Conservation (phyloP, 1,284 basidiomycete genomes). For the Cryptococcus wingfieldii region DNA sequence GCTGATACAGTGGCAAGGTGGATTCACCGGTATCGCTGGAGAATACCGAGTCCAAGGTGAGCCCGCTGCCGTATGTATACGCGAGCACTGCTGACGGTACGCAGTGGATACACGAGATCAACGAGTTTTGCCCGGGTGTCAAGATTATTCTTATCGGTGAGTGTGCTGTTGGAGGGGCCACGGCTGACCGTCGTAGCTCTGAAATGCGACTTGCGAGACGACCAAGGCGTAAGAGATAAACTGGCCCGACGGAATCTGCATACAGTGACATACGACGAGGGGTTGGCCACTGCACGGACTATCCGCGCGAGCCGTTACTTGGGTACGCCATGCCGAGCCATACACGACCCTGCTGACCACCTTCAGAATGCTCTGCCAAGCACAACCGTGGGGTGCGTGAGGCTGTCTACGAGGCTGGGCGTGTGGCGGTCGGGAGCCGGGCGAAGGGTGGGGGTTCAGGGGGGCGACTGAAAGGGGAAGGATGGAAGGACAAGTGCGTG, state of each 20-base stretch:
- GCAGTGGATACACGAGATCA: conserved; percentile 49
- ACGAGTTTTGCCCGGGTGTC: conserved; percentile 84
- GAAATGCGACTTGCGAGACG: conserved; percentile 90
- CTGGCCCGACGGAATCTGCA: conserved; percentile 55
- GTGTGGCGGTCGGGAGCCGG: conserved; percentile 70
- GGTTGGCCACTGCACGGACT: conserved; percentile 75
- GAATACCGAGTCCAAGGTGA: conserved; percentile 85
- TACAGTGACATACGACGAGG: conserved; percentile 83
- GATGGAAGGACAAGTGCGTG: conserved; percentile 16
- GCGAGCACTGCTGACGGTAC: neutral
- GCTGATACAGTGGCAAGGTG: conserved; percentile 54
- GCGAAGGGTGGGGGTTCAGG: conserved; percentile 60
- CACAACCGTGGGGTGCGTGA: conserved; percentile 89
- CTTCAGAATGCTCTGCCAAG: conserved; percentile 87
- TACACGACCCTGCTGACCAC: neutral
- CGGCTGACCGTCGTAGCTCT: conserved; percentile 57
- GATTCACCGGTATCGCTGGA: conserved; percentile 87
- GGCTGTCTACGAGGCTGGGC: conserved; percentile 83
- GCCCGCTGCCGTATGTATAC: conserved; percentile 8
- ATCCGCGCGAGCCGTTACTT: conserved; percentile 89
- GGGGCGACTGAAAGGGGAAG: conserved; percentile 2
- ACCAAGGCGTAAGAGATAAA: conserved; percentile 62
- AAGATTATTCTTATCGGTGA: conserved; percentile 85
- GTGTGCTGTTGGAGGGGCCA: conserved; percentile 37
- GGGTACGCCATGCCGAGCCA: conserved; percentile 54